Base-by-base conservation (phyloP, 257 asterid genomes). In the Solanum bulbocastanum region DNA sequence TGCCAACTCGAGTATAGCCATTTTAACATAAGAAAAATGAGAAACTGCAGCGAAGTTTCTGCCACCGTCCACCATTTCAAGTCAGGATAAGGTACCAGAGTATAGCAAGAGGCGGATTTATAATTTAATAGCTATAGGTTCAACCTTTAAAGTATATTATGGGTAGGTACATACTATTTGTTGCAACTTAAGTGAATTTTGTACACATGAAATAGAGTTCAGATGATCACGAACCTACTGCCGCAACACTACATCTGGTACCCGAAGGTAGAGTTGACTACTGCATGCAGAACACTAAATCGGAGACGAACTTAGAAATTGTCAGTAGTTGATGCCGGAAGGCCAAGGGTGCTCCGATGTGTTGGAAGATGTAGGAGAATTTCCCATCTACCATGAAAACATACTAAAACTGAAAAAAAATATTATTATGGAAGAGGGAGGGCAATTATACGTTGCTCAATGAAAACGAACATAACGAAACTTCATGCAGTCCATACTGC, bases 401-500 rank as follows among this genome's bases (percentile, higher is more conserved):
- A 44, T 42, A 46, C 25, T 27, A 40, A 78, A 4, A 78, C 11
- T 14, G 35, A 2, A 78, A 27, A 23, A 75, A 25, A 39, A 23
- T 2, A 39, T 2, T 42, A 75, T 23, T 39, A 39, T n/a, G 37
- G 15, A 39, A 40, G 33, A 10, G n/a, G n/a, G 62, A 78, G 2
- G 33, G 39, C 39, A 39, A 39, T n/a, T 44, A 44, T 44, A 44
- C 18, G 6, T 71, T 86, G 92, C 39, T 90, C 40, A 76, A 56
- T 15, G 91, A 89, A 44, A 90, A 60, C 56, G 87, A 84, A 39
- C 69, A 65, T 30, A 86, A 73, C 6, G 93, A 91, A 94, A 91
- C 79, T 92, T 93, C 86, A 82, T 90, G 82, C 92, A 90, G 74
- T 91, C 89, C 7, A 90, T 93, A 91, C 66, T 94, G 87, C 71